Evolutionary conservation across 495 filamentous ascomycete species (phyloP).

Genomic region (Emericellopsis terricola): DNA sequence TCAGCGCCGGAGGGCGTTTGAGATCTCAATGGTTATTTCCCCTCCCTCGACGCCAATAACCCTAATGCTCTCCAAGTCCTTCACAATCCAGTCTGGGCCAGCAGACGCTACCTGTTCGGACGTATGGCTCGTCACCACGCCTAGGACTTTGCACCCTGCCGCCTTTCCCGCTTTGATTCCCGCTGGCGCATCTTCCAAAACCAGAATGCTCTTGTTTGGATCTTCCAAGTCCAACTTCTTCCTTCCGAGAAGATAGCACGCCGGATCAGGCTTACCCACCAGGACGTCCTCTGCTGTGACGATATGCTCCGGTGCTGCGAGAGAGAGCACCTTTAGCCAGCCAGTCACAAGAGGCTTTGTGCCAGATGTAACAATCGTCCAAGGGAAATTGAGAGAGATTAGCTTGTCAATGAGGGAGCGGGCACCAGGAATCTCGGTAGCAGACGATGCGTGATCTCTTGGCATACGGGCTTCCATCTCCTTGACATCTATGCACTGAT

Average conservation of each 20-base stretch:
- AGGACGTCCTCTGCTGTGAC: constrained; percentile 76
- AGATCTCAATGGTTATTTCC: constrained; percentile 34
- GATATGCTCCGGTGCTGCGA: constrained; percentile 55
- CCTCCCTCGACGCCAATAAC: constrained; percentile 28
- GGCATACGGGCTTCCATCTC: constrained; percentile 65
- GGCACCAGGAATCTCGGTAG: constrained; percentile 62
- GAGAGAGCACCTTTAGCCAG: constrained; percentile 64
- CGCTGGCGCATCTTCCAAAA: constrained; percentile 88
- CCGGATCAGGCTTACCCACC: constrained; percentile 75
- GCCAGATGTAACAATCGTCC: constrained; percentile 90
- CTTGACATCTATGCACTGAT: constrained; percentile 44
- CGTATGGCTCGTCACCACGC: constrained; percentile 72
- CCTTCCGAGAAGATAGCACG: constrained; percentile 62
- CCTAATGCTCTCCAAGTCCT: constrained; percentile 56
- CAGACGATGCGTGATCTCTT: constrained; percentile 53
- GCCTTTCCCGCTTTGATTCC: constrained; percentile 77
- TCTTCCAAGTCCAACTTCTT: constrained; percentile 37
- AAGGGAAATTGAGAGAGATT: constrained; percentile 35
- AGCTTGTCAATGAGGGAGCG: constrained; percentile 24
- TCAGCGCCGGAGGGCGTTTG: constrained; percentile 20
- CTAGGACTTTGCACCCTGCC: constrained; percentile 76
- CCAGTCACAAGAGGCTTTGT: constrained; percentile 64
- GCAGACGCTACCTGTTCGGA: constrained; percentile 49
- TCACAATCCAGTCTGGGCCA: constrained; percentile 75
- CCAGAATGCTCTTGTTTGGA: constrained; percentile 34